Evolutionary conservation across 1,284 basidiomycete genomes (phyloP), one percentile per base, ranked within the genome.

Genomic region (Microbotryum silenes-acaulis): DNA sequence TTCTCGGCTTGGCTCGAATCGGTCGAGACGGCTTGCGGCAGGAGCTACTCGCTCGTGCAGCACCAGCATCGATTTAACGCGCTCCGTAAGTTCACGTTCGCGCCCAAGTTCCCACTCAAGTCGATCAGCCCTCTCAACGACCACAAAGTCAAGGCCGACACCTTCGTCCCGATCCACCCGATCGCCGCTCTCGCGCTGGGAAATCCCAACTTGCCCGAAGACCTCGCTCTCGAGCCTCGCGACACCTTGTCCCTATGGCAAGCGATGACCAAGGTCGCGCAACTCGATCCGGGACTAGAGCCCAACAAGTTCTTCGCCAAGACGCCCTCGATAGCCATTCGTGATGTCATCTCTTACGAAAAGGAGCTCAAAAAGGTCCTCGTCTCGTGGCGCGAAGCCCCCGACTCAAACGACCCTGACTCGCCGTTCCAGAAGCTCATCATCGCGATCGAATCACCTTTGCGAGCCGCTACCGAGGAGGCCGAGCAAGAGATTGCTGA

Each of bases 31-130:
- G 78, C 80, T 0, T 82, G 84, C 60, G 80, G 81, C 0, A 82
- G 80, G 71, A 72, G 80, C 31, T 82, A 86, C 71, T 77, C 75
- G 3, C 81, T 83, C 70, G 79, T 87, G 37, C 73, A 82, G 59
- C 82, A 86, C 72, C 81, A 79, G 2, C 81, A 85, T 71, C 81
- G 85, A 5, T 87, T 86, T 71, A 86, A 85, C 2, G 85, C 86
- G 67, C 77, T 87, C 1, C 80, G 85, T 54, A 87, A 87, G 72
- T 84, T 80, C 70, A 78, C 77, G 56, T 87, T 85, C 65, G 72
- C 79, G 60, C 75, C 69, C 1, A 23, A 56, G 14, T 64, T 62
- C 54, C 67, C 65, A 2, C 59, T 63, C 56, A 67, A 67, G 59
- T 45, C 53, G 18, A 63, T 69, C 52, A 59, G 63, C 27, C 61